A percentile compares a stretch with the other conserved stretches of the same genome.
Conservation (phyloP, 305 asterid species). For the Stenogyne calaminthoides region DNA sequence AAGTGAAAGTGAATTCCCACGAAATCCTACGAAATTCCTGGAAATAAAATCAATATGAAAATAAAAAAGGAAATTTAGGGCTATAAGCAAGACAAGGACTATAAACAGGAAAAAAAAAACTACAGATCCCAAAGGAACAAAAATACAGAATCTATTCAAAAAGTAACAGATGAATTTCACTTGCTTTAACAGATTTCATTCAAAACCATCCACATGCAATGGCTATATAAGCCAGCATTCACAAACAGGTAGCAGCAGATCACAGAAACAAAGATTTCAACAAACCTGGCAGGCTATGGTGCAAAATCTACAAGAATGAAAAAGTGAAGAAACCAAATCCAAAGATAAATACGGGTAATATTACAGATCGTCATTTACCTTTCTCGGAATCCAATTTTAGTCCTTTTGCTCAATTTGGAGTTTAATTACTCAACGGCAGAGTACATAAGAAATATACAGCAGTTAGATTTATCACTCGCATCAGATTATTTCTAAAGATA, state of each 20-base stretch:
- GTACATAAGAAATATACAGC: not conserved
- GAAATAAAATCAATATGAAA: not conserved
- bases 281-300: not conserved
- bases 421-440: not conserved
- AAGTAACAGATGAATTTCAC: constrained; percentile 7
- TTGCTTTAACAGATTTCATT: not conserved
- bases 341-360: not conserved
- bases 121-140: not conserved
- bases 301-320: not conserved
- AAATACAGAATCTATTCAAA: constrained; percentile 1
- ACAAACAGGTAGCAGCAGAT: not conserved
- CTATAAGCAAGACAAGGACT: not conserved
- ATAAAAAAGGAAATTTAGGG: not conserved
- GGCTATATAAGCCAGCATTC: not conserved
- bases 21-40: not conserved
- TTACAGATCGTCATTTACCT: not conserved
- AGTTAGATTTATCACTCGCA: not conserved
- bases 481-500: not conserved
- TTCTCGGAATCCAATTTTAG: not conserved
- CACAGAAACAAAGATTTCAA: not conserved
- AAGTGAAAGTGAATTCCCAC: not conserved
- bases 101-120: constrained; percentile 7
- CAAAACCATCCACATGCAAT: constrained; percentile 1
- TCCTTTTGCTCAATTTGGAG: not conserved
- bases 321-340: constrained; percentile 7